These are phyloP conservation scores for Ceratobasidium sp. DNA, from an alignment of 1,284 basidiomycete species.

Conservation along the genomic window DNA sequence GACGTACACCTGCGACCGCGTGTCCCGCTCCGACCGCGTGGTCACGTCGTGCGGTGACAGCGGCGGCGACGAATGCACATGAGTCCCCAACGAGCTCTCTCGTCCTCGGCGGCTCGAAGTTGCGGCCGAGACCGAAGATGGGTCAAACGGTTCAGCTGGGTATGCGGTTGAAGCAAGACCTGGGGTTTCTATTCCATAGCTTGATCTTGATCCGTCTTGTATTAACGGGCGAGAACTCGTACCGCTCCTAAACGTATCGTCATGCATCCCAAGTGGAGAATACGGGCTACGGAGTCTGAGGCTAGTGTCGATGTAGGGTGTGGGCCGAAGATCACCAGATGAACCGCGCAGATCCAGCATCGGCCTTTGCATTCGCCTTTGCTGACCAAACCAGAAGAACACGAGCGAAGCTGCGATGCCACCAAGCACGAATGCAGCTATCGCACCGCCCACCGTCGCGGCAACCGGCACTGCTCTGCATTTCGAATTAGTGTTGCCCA, in stretches of 20 bases:
- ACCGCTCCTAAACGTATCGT: conserved; percentile 14
- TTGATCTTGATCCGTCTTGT: conserved; percentile 13
- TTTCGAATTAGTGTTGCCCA: conserved; percentile 13
- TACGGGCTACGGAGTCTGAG: conserved; percentile 14
- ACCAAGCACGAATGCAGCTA: conserved; percentile 61
- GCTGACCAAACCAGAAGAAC: conserved; percentile 21
- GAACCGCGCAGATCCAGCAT: conserved; percentile 16
- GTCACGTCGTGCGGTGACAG: background rate
- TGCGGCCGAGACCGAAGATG: background rate
- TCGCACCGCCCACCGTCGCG: conserved; percentile 58
- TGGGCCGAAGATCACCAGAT: conserved; percentile 26
- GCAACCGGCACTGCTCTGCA: conserved; percentile 48
- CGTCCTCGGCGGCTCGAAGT: background rate
- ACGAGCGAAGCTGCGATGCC: conserved; percentile 51
- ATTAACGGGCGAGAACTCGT: conserved; percentile 27
- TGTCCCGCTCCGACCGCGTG: conserved; percentile 18
- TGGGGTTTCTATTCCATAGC: conserved; percentile 6
- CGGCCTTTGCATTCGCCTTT: background rate
- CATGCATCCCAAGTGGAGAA: conserved; percentile 24
- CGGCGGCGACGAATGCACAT: conserved; percentile 3
- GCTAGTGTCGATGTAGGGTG: conserved; percentile 18
- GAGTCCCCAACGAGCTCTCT: background rate
- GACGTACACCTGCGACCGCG: conserved; percentile 45
- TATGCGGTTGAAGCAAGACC: conserved; percentile 20
- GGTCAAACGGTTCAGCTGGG: conserved; percentile 32